Percentiles rank a stretch among this genome's conserved stretches.
These are phyloP conservation scores for Aspergillus funiculosus DNA, from an alignment of 495 filamentous ascomycete genomes.

Conservation along the genomic window DNA sequence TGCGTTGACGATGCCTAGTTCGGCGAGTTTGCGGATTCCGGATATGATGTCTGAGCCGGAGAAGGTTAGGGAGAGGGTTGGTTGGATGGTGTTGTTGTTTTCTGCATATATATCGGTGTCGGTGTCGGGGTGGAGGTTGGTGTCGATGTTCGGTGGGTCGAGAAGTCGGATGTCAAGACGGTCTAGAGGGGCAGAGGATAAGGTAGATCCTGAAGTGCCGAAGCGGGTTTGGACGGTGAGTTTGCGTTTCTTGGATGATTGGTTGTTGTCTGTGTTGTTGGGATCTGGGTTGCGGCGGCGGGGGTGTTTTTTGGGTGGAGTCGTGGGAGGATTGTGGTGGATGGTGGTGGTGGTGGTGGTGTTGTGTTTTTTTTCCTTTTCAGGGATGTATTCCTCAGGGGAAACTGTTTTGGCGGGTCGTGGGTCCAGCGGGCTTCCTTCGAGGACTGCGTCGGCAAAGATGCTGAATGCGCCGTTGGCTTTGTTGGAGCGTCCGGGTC, in stretches of 20 bases:
- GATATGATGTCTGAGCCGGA: constrained; percentile 75
- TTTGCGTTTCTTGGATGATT: constrained; percentile 51
- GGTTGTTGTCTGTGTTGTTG: constrained; percentile 36
- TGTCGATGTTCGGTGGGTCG: constrained; percentile 22
- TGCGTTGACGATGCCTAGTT: constrained; percentile 65
- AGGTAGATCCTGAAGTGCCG: constrained; percentile 27
- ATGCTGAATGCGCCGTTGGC: constrained; percentile 73
- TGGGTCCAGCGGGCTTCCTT: constrained; percentile 53
- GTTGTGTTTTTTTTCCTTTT: constrained; percentile 18
- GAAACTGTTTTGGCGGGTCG: constrained; percentile 37
- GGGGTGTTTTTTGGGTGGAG: not conserved
- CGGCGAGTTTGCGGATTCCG: constrained; percentile 69
- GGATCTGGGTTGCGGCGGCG: constrained; percentile 29
- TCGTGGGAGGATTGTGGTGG: not conserved
- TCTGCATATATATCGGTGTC: constrained; percentile 5
- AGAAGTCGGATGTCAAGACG: constrained; percentile 32
- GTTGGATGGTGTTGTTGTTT: constrained; percentile 20
- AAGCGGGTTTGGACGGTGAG: constrained; percentile 53
- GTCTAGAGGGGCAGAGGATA: constrained; percentile 26
- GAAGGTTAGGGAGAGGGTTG: constrained; percentile 56
- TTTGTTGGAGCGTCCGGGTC: constrained; percentile 57
- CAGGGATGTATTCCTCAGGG: constrained; percentile 38
- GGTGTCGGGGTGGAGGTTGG: constrained; percentile 2
- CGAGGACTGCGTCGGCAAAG: constrained; percentile 59
- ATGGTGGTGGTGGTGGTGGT: constrained; percentile 1